Evolutionary conservation across 1,284 basidiomycete species (phyloP), one percentile per base, ranked within the genome.

Genomic region (Ganoderma sinense): DNA sequence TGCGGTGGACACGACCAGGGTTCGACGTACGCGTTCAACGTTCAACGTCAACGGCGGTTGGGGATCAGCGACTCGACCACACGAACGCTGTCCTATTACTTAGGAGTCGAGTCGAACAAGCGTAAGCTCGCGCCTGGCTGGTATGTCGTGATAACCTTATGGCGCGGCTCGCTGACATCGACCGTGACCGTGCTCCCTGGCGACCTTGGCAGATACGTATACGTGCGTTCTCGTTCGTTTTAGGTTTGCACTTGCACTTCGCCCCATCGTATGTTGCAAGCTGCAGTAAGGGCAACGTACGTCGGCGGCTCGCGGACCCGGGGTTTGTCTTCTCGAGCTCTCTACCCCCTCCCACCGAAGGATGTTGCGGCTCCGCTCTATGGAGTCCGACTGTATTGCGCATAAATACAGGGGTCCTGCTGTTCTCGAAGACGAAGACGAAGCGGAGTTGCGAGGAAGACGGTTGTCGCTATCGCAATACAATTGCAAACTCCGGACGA

Each of bases 221-320:
- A 26, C 51, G 26, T 53, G 31, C 53, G 5, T 56, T 56, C 16
- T 31, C 53, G 14, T 4, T 20, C 23, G 48, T n/a, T 4, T 51
- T 26, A 13, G 43, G 18, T n/a, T 18, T 45, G 43, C 48, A 2
- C 11, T 48, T 48, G 8, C 7, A 26, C 23, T 26, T 26, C 48
- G 48, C 23, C 26, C 26, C 53, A 16, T 4, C 18, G 29, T 56
- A 56, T 33, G 53, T 31, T 56, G 16, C 18, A 3, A 33, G 29
- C 29, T 4, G 3, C 33, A 36, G 33, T 6, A 36, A 10, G 36
- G 36, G 36, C 36, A 36, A 7, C 3, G 36, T n/a, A n/a, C 6
- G 29, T 56, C 53, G 18, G 53, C 53, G 53, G 53, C 23, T 56
- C 53, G 53, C 53, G 31, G 53, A 31, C 29, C 53, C 53, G 53